Base-by-base conservation (phyloP, 768 basidiomycete species). In the Pulveroboletus sp. region DNA sequence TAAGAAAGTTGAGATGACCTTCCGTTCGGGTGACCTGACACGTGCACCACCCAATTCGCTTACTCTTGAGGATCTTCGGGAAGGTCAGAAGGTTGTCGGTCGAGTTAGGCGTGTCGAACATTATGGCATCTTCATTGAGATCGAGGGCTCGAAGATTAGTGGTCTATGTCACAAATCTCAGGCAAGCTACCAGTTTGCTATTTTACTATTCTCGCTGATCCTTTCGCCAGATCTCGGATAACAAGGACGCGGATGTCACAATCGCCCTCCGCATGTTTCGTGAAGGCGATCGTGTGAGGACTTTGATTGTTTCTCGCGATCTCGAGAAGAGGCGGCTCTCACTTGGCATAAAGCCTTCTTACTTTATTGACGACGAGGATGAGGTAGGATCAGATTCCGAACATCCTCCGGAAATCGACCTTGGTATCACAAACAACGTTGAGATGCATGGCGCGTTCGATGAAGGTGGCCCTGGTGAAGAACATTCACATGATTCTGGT, bases 151-250 rank as follows among this genome's bases (percentile, higher is more conserved):
- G 0, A 88, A 85, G 62, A 73, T 97, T 43, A 83, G 78, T 53
- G 95, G 95, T 6, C 76, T 99, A 10, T 99, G 95, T 66, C 95
- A 98, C 67, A 93, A 93, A 68, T 90, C 91, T 9, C 80, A 98
- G 78, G 92, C 86, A 58, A 46, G 75, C 54, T 38, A 38, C 26
- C 27, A 36, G n/a, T 42, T 32, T 35, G 36, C 40, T 26, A 28
- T 43, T 39, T 17, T 37, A 1, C 17, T 18, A 8, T 43, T 14
- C n/a, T 15, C 46, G 42, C 43, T 43, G 36, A 35, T 44, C 21
- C 44, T 48, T 49, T 17, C 18, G 31, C 24, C 55, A 96, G 93
- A 76, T 98, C 38, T 89, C 93, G 8, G 95, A 97, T 62, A 91
- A 89, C 65, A 76, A 82, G 54, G 80, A 86, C 28, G 87, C 87